A percentile compares a stretch with the other conserved stretches of the same genome.
Evolutionary conservation across 352 stramenopile genomes (phyloP).

Genomic region (Phytophthora brassicae): DNA sequence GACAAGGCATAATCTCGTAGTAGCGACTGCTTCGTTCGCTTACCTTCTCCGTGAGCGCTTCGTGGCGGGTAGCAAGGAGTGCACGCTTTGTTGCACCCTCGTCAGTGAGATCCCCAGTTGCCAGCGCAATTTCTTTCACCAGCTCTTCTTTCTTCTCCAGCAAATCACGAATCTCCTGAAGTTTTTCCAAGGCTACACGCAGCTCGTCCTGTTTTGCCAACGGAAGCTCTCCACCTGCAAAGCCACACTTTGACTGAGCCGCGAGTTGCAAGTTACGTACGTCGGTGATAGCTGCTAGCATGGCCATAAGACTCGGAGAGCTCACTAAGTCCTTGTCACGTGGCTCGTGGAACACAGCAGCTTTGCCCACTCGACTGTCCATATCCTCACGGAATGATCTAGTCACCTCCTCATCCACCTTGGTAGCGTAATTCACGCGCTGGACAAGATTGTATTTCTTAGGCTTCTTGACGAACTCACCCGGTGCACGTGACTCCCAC

Average conservation of each 20-base stretch:
- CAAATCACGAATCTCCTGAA: slow-evolving; percentile 49
- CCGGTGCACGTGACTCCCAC: slow-evolving; percentile 44
- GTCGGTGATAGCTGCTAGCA: slow-evolving; percentile 74
- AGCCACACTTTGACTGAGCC: slow-evolving; percentile 52
- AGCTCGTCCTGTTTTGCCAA: slow-evolving; percentile 69
- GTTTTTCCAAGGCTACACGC: slow-evolving; percentile 38
- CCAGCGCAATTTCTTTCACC: slow-evolving; percentile 48
- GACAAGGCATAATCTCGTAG: slow-evolving; percentile 79
- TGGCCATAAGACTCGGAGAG: slow-evolving; percentile 40
- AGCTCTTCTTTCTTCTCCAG: slow-evolving; percentile 58
- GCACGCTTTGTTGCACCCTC: slow-evolving; percentile 39
- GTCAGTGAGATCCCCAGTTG: slow-evolving; percentile 51
- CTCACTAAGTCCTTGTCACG: slow-evolving; percentile 30
- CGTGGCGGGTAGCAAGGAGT: slow-evolving; percentile 51
- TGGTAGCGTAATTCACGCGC: slow-evolving; percentile 56
- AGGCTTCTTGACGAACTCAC: slow-evolving; percentile 54
- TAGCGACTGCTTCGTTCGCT: slow-evolving; percentile 77
- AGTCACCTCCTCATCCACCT: slow-evolving; percentile 58
- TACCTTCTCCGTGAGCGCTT: slow-evolving; percentile 57
- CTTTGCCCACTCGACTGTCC: slow-evolving; percentile 12
- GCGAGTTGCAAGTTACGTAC: slow-evolving; percentile 69
- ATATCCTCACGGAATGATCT: slow-evolving; percentile 49
- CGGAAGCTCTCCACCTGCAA: slow-evolving; percentile 48
- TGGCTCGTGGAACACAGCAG: slow-evolving; percentile 35
- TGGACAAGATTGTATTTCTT: slow-evolving; percentile 81